Evolutionary conservation across 1,284 basidiomycete genomes (phyloP).

Genomic region (Naganishia cerealis): DNA sequence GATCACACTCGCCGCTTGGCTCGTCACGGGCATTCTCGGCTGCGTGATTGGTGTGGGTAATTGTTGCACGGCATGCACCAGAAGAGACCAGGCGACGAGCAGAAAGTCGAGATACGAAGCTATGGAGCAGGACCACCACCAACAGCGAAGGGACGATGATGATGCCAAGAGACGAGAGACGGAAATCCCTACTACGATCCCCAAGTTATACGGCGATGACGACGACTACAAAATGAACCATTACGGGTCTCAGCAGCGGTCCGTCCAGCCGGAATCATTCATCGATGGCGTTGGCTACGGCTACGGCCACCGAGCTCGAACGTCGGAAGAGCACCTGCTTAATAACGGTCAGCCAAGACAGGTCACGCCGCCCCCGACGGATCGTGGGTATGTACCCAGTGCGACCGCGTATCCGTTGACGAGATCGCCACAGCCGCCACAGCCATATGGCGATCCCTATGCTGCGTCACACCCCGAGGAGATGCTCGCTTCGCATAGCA

Average conservation of each 20-base stretch:
- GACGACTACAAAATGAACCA: not conserved
- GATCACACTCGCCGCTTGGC: constrained; percentile 80
- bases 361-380: constrained; percentile 7
- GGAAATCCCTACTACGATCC: constrained; percentile 1
- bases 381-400: constrained; percentile 23
- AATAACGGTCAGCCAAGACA: constrained; percentile 3
- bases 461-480: constrained; percentile 1
- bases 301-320: constrained; percentile 18
- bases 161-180: not conserved
- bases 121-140: constrained; percentile 15
- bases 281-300: constrained; percentile 23
- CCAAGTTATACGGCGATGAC: constrained; percentile 12
- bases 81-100: constrained; percentile 29
- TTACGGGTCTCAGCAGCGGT: not conserved
- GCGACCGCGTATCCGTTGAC: not conserved
- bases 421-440: not conserved
- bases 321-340: not conserved
- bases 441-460: constrained; percentile 8
- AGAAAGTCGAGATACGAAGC: constrained; percentile 11
- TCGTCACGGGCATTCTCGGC: constrained; percentile 76
- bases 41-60: constrained; percentile 61
- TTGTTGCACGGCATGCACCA: constrained; percentile 63
- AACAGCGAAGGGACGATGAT: no score
- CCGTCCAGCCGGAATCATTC: not conserved
- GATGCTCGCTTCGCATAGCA: not conserved